Base-by-base conservation (phyloP, 441 rosid species). In the Gossypium laxum region DNA sequence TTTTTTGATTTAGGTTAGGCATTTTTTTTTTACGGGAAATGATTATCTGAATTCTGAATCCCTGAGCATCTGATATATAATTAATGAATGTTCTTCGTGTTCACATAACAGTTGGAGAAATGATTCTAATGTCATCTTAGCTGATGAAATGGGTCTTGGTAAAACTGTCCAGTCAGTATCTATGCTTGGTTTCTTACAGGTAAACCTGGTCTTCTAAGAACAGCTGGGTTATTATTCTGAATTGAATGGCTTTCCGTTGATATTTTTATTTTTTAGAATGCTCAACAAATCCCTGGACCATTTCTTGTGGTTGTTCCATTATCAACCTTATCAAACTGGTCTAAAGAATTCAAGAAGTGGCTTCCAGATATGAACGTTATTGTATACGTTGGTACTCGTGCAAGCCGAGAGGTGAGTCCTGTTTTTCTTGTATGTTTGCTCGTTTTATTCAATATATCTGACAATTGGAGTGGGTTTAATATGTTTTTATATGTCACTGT, bases 111-210 rank as follows among this genome's bases (percentile, higher is more conserved):
- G 98, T 83, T 95, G 99, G 99, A 89, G 96, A 82, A 95, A 92
- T 84, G 98, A 92, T 79, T 91, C 99, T 14, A 95, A 95, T 86
- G 99, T 95, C 78, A 95, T 95, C 79, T 86, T 92, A 82, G 99
- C 99, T 75, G 99, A 95, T 78, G 99, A 95, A 83, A 95, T 95
- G 99, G 99, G 99, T 82, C 99, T 95, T 74, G 99, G 99, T 71
- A 95, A 95, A 87, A 95, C 99, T 74, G 97, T 95, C 69, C 99
- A 95, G 87, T 95, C 99, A 26, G 93, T 95, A 64, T 95, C 99
- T 26, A 91, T 95, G 99, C 96, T 95, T 69, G 99, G 99, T 70
- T 95, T 95, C 73, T 81, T 95, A 77, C 99, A 91, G 99, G 99
- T 95, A 75, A 66, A 60, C 17, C 56, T 18, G 21, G 63, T 30